These are phyloP conservation scores for Adiantum capillusveneris DNA, from an alignment of 75 land plant species.

Conservation along the genomic window DNA sequence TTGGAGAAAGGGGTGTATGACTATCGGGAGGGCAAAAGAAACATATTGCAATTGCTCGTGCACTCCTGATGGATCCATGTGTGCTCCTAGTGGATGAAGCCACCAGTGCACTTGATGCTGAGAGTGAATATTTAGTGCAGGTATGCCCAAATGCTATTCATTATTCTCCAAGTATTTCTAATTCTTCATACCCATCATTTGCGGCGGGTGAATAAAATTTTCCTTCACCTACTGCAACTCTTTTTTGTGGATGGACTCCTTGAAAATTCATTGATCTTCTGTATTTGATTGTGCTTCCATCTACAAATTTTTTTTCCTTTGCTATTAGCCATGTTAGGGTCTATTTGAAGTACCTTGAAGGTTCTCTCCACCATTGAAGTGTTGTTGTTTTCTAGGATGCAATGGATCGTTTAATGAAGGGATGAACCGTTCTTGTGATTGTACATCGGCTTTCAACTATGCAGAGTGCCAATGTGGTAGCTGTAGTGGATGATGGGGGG, in stretches of 20 bases:
- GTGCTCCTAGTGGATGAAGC: conserved; percentile 1
- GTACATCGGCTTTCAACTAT: conserved; percentile 1
- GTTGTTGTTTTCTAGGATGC: neutral
- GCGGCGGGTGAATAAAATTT: too few species aligned
- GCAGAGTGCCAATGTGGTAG: conserved; percentile 2
- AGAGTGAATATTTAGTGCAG: neutral
- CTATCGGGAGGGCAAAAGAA: neutral
- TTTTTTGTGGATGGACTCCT: too few species aligned
- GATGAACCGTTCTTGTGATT: neutral
- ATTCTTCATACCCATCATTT: too few species aligned
- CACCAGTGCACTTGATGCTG: conserved; percentile 5
- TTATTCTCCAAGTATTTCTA: too few species aligned
- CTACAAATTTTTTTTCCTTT: too few species aligned
- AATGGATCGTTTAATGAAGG: neutral
- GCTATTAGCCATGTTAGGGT: too few species aligned
- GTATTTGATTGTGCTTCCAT: too few species aligned
- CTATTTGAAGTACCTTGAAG: too few species aligned
- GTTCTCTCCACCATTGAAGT: too few species aligned
- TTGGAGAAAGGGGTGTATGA: neutral
- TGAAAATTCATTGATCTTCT: too few species aligned
- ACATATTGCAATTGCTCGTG: neutral
- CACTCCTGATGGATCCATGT: neutral
- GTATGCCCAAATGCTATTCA: too few species aligned
- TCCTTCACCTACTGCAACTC: too few species aligned
- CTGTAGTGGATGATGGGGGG: neutral